Evolutionary conservation across 2,329 filamentous ascomycete species (phyloP).

Genomic region (Dactylella cylindrospora): DNA sequence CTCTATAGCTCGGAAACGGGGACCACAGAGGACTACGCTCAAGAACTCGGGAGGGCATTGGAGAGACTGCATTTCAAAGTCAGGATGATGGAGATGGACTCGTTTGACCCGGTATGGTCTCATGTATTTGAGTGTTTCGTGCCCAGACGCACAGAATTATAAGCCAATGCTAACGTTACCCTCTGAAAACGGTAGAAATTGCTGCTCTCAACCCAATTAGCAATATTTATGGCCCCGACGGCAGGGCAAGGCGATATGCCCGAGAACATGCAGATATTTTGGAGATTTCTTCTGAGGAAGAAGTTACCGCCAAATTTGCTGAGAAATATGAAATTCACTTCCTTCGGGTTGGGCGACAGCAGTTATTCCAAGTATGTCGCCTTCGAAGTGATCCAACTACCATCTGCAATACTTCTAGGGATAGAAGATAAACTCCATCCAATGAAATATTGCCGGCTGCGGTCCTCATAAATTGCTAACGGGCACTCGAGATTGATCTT

Average conservation of each 20-base stretch:
- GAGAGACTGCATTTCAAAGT: slow-evolving; percentile 78
- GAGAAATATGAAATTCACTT: slow-evolving; percentile 69
- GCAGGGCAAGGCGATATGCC: slow-evolving; percentile 95
- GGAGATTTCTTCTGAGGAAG: slow-evolving; percentile 79
- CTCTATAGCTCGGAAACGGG: slow-evolving; percentile 95
- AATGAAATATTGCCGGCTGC: background rate
- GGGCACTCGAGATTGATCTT: slow-evolving; percentile 54
- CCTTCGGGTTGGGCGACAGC: slow-evolving; percentile 90
- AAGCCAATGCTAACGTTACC: slow-evolving; percentile 10
- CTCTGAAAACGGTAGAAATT: slow-evolving; percentile 52
- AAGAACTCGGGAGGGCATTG: slow-evolving; percentile 73
- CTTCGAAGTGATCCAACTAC: too few relatives aligned
- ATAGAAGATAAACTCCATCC: too few relatives aligned
- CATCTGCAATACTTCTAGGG: too few relatives aligned
- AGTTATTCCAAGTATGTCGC: slow-evolving; percentile 80
- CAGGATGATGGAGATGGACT: slow-evolving; percentile 74
- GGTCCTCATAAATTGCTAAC: slow-evolving; percentile 28
- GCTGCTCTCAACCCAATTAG: slow-evolving; percentile 56
- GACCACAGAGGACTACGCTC: slow-evolving; percentile 86
- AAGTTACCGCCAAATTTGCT: slow-evolving; percentile 73
- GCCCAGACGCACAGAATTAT: background rate
- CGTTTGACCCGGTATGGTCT: slow-evolving; percentile 68
- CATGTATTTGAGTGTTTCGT: too few relatives aligned
- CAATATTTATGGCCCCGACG: slow-evolving; percentile 83
- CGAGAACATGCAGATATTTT: slow-evolving; percentile 76